Base-by-base conservation (phyloP, 2,329 filamentous ascomycete species). In the Alternaria panax region DNA sequence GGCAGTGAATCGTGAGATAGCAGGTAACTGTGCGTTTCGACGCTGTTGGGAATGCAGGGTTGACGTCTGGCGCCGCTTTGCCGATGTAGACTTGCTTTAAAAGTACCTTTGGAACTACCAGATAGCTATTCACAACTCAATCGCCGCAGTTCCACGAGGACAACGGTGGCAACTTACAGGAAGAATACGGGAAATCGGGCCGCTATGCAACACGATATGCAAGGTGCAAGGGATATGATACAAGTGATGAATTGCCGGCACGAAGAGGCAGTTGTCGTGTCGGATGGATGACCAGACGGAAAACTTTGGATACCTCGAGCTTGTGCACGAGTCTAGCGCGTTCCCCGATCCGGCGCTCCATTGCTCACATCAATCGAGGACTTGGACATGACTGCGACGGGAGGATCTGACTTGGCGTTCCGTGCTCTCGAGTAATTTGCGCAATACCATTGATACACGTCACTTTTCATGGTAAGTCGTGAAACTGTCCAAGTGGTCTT, bases 171-270 rank as follows among this genome's bases (percentile, higher is more conserved):
- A 57, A 62, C 34, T 60, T 54, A 40, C 16, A n/a, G 7, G 18
- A 38, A 18, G 52, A 60, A 64, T 48, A 7, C 30, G 63, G 80
- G 82, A 50, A 56, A 67, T 65, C 68, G 58, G 61, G 64, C 57
- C 63, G 73, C 65, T 69, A 65, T 71, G 66, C 69, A 70, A 69
- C 62, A 63, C 67, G 70, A 62, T 62, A 66, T 66, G 59, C 58
- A 57, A 60, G 56, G 51, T 18, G 62, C 60, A 59, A 69, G 40
- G 59, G 55, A 50, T 76, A 72, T 72, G 54, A 59, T 72, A 72
- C 73, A 75, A 65, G 61, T 53, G 64, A 62, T 40, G 54, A 51
- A 62, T 61, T 54, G 48, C 40, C 14, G 34, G 32, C 36, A 32
- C 18, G 48, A 54, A 36, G 54, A 32, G 48, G 61, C 54, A 57